These are phyloP conservation scores for Aspergillus saccharolyticus DNA, from an alignment of 495 filamentous ascomycete genomes.

Conservation along the genomic window DNA sequence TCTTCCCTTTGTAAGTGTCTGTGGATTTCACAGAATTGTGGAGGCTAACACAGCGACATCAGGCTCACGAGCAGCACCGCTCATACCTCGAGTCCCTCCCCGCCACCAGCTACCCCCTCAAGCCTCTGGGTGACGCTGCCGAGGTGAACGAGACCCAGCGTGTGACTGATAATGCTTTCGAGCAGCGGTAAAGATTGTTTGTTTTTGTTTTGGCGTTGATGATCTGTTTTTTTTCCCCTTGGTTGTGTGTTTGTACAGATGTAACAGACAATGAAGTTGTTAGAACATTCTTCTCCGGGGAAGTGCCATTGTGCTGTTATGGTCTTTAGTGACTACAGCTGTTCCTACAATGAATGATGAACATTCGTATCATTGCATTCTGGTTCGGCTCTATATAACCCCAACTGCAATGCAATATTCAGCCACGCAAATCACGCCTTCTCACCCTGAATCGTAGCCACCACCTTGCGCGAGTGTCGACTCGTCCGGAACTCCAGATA, in stretches of 20 bases:
- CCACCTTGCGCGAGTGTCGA: conserved; percentile 71
- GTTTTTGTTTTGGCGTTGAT: conserved; percentile 35
- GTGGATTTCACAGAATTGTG: conserved; percentile 29
- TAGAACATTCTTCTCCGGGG: too few relatives aligned
- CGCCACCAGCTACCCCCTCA: conserved; percentile 70
- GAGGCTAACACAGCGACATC: neutral
- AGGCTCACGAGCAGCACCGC: conserved; percentile 86
- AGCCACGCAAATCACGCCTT: conserved; percentile 50
- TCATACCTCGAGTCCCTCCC: conserved; percentile 75
- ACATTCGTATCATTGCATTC: too few relatives aligned
- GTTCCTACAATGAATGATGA: too few relatives aligned
- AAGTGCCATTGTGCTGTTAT: too few relatives aligned
- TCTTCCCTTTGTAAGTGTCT: conserved; percentile 86
- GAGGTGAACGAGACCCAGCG: conserved; percentile 53
- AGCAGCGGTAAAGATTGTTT: conserved; percentile 46
- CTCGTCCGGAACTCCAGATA: conserved; percentile 82
- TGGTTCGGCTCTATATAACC: neutral
- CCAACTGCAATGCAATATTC: conserved; percentile 6
- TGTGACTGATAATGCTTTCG: conserved; percentile 47
- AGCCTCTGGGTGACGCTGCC: conserved; percentile 42
- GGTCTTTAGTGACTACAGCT: too few relatives aligned
- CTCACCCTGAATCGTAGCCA: conserved; percentile 94
- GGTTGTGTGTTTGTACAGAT: conserved; percentile 21
- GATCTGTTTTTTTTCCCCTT: conserved; percentile 27
- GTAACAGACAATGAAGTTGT: conserved; percentile 21